Base-by-base conservation (phyloP, 2,329 filamentous ascomycete species). In the Epichloe scottii region DNA sequence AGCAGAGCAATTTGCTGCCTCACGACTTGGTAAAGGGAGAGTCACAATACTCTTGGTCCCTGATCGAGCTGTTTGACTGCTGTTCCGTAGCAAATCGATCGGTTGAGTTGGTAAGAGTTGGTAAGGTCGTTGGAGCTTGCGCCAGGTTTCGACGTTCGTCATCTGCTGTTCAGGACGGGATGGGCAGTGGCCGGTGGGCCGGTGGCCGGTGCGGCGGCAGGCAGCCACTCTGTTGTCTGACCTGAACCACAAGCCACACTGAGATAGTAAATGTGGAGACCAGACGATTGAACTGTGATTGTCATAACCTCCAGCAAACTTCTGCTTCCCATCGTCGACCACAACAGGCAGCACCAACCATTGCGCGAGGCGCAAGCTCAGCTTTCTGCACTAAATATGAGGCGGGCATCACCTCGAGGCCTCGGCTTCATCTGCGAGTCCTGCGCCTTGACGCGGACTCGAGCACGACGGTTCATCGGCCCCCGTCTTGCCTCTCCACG, bases 351-450 rank as follows among this genome's bases (percentile, higher is more conserved):
- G 14, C 34, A 46, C 45, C 45, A 39, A 5, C 21, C 15, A 39
- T 39, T 39, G 2, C 35, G n/a, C 35, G 19, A 37, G 35, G 14
- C 19, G 19, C 45, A 17, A 34, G 15, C 15, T 17, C 42, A 19
- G 42, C 7, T 12, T 17, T 3, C 35, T 7, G n/a, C 23, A n/a
- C 42, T 14, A 5, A n/a, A 34, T 2, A 54, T 54, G 52, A 49
- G 50, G 34, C 43, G 50, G 60, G 60, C 65, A 51, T 59, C 51
- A 35, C 58, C 63, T 14, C 61, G 61, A 21, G 59, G 60, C 48
- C 56, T 67, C 34, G 58, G 66, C 57, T 65, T 69, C 51, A 56
- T 74, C 49, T 76, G 74, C 63, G 69, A 71, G 49, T 63, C 68
- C 47, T 76, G 73, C 59, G 59, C 71, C 49, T 64, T 66, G 54